phyloP scores from a whole-genome alignment of 176 grass and related monocot species.

The Carex scoparia region DNA sequence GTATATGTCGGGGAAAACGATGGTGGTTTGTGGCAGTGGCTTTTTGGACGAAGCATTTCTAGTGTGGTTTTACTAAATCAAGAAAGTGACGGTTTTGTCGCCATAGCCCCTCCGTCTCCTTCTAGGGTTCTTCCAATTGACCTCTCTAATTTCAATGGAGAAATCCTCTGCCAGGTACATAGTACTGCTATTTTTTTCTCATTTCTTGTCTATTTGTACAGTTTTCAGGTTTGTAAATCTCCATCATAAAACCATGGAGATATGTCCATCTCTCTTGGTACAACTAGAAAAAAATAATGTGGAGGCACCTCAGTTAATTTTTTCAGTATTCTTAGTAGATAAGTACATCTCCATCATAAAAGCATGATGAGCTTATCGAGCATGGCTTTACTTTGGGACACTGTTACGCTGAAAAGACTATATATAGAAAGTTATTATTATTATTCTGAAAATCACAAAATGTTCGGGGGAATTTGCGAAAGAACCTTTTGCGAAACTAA shows the following conservation, averaged over 20 bases:
- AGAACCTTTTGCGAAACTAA: neutral
- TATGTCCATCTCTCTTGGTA: neutral
- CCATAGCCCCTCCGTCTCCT: conserved; percentile 71
- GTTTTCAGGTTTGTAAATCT: neutral
- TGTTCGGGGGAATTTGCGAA: neutral
- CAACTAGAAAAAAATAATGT: neutral
- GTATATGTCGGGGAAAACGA: conserved; percentile 84
- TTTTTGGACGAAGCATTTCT: conserved; percentile 82
- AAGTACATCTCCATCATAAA: no score
- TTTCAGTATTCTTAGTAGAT: neutral
- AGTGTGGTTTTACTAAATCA: conserved; percentile 72
- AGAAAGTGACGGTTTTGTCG: conserved; percentile 81
- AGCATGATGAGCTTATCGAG: no score
- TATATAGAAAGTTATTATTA: neutral
- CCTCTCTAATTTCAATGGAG: conserved; percentile 76
- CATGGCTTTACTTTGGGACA: neutral
- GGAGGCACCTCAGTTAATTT: neutral
- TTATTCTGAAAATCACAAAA: neutral
- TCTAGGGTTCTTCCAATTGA: conserved; percentile 85
- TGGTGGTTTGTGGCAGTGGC: conserved; percentile 81
- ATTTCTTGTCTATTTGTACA: neutral
- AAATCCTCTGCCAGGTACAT: conserved; percentile 82
- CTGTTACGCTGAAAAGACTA: neutral
- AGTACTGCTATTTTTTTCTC: neutral
- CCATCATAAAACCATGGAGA: neutral